Conservation (phyloP, 805 yeast species). For the Myxozyma melibiosi region DNA sequence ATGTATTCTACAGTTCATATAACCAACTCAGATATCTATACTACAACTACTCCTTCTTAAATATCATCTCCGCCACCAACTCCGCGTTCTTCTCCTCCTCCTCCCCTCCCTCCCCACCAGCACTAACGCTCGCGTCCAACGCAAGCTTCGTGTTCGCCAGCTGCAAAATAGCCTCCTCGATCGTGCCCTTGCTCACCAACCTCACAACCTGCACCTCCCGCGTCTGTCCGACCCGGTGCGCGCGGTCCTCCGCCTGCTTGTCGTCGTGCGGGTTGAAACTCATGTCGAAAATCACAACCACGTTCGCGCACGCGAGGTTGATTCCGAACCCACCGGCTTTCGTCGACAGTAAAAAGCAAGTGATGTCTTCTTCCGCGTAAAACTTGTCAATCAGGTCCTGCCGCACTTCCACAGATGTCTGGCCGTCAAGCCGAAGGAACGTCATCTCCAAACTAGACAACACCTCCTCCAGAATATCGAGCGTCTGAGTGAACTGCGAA, state of each 20-base stretch:
- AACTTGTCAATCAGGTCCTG: conserved; percentile 89
- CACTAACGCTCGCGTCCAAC: conserved; percentile 59
- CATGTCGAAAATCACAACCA: conserved; percentile 88
- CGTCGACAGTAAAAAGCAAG: conserved; percentile 86
- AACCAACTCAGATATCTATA: background rate
- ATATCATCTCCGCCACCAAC: conserved; percentile 44
- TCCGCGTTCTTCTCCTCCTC: conserved; percentile 44
- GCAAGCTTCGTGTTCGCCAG: conserved; percentile 90
- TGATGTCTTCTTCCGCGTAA: conserved; percentile 77
- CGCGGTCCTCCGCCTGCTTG: conserved; percentile 97
- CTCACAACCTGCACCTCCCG: conserved; percentile 79
- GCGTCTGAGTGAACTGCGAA: conserved; percentile 88
- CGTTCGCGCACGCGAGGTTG: conserved; percentile 91
- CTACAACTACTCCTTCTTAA: conserved; percentile 21
- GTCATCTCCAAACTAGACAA: conserved; percentile 64
- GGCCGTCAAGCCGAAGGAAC: conserved; percentile 89
- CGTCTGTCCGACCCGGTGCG: conserved; percentile 95
- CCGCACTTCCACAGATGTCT: conserved; percentile 87
- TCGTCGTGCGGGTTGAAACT: conserved; percentile 98
- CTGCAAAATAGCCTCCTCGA: conserved; percentile 85
- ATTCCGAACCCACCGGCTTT: conserved; percentile 99
- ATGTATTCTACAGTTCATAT: conserved; percentile 3
- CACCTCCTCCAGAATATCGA: conserved; percentile 82
- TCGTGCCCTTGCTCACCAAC: conserved; percentile 69
- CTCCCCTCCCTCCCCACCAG: conserved; percentile 37